Conservation (phyloP, 352 stramenopile species). For the Porosira glacialis region DNA sequence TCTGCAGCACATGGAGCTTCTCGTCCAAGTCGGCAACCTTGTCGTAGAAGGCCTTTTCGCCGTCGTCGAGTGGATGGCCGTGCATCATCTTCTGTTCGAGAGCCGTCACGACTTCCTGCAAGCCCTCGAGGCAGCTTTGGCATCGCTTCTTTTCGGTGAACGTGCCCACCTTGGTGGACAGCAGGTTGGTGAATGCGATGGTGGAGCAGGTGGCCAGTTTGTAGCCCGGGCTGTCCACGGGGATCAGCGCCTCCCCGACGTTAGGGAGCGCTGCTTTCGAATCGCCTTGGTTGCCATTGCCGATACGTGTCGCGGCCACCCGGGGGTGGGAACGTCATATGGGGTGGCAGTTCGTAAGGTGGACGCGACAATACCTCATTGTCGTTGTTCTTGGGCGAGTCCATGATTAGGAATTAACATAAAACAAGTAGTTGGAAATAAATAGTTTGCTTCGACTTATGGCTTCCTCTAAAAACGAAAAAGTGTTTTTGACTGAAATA, state of each 20-base stretch:
- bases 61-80: slow-evolving; percentile 30
- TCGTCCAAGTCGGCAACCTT: slow-evolving; percentile 35
- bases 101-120: slow-evolving; percentile 24
- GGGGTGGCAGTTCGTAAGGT: no score
- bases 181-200: slow-evolving; percentile 34
- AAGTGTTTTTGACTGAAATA: no score
- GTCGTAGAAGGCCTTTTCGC: slow-evolving; percentile 51
- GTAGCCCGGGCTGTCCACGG: slow-evolving; percentile 39
- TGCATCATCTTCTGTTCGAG: slow-evolving; percentile 48
- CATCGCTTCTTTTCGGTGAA: slow-evolving; percentile 50
- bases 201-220: slow-evolving; percentile 46
- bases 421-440: no score
- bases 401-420: no score
- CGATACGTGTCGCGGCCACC: no score
- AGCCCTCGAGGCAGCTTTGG: slow-evolving; percentile 28
- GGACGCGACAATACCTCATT: no score
- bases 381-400: no score
- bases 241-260: slow-evolving; percentile 40
- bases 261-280: no score
- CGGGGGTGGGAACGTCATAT: no score
- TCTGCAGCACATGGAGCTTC: slow-evolving; percentile 33
- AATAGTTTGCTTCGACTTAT: no score
- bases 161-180: slow-evolving; percentile 33
- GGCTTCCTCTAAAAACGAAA: no score
- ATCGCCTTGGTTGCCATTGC: no score